Evolutionary conservation across 2,329 filamentous ascomycete genomes (phyloP).

Genomic region (Paecilomyces dactylethromorphus): DNA sequence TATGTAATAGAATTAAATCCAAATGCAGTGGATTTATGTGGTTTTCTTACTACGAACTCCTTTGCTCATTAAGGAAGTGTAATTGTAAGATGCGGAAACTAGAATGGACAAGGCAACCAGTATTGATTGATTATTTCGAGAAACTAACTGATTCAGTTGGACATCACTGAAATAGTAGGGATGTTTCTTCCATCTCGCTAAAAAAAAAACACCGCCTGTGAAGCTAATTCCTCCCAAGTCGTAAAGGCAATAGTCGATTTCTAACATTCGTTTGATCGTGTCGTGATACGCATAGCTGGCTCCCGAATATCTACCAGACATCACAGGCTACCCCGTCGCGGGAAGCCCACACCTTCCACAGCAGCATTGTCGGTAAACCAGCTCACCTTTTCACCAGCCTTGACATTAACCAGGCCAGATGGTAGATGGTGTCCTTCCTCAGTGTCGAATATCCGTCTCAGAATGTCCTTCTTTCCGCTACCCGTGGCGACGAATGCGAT

Average conservation of each 20-base stretch:
- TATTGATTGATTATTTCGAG: not conserved
- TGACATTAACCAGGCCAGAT: slow-evolving; percentile 80
- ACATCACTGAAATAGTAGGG: not conserved
- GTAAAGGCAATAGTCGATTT: not conserved
- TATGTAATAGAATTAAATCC: too few species aligned
- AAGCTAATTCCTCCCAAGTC: too few species aligned
- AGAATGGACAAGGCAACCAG: not conserved
- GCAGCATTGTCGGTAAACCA: slow-evolving; percentile 92
- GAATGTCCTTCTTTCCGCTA: slow-evolving; percentile 77
- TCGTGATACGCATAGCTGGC: not conserved
- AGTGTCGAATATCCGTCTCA: slow-evolving; percentile 85
- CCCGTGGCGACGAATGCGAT: slow-evolving; percentile 92
- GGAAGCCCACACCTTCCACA: slow-evolving; percentile 77
- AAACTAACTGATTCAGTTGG: not conserved
- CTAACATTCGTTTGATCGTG: not conserved
- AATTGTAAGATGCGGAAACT: not conserved
- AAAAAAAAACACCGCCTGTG: too few species aligned
- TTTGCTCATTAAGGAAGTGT: not conserved
- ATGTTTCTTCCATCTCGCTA: not conserved
- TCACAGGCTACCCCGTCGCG: slow-evolving; percentile 63
- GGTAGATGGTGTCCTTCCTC: slow-evolving; percentile 69
- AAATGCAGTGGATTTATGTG: too few species aligned
- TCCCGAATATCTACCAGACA: not conserved
- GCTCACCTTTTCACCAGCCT: slow-evolving; percentile 75
- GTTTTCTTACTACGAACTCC: not conserved